Evolutionary conservation across 306 rosid species (phyloP), one percentile per base, ranked within the genome.

Genomic region (Quercus gilva): DNA sequence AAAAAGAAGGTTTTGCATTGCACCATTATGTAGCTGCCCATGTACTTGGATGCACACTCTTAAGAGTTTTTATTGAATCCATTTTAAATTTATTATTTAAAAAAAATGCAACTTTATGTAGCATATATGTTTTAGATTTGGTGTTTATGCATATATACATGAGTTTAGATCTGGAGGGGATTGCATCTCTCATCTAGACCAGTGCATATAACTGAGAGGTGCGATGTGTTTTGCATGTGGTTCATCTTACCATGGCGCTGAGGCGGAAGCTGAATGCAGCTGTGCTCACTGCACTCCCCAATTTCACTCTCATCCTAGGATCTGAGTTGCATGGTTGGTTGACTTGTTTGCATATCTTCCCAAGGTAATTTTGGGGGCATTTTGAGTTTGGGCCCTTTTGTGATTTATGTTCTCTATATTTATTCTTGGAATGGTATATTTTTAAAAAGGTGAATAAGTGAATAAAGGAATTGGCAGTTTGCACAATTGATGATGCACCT

Each of bases 161-260:
- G n/a, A 17, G 64, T 68, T 51, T 85, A 96, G 99, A 91, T 90
- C 87, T 93, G 94, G 93, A 91, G 89, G 97, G 91, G 87, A 96
- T 96, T 80, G 96, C 89, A 0, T 84, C 94, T 25, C 92, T 89
- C 14, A 89, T 96, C 57, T 97, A 93, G 86, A 90, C 93, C 4
- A 94, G 97, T 69, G 93, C 94, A 3, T 93, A 91, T 82, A 86
- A 88, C 28, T 87, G 92, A 79, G 98, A 96, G 85, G 97, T 96
- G 61, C 89, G 94, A 5, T 82, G 97, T 73, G 87, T 96, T 78
- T 86, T 92, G 79, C 96, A 94, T 61, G 98, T 92, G 73, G 88
- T 96, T 68, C 92, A 98, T 73, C 96, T 90, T 20, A 94, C 96
- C 14, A 90, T 96, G 88, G 92, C 85, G 5, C 61, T 90, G 81